Evolutionary conservation across 768 basidiomycete genomes (phyloP).

Genomic region (Paxillus ammoniavirescens): DNA sequence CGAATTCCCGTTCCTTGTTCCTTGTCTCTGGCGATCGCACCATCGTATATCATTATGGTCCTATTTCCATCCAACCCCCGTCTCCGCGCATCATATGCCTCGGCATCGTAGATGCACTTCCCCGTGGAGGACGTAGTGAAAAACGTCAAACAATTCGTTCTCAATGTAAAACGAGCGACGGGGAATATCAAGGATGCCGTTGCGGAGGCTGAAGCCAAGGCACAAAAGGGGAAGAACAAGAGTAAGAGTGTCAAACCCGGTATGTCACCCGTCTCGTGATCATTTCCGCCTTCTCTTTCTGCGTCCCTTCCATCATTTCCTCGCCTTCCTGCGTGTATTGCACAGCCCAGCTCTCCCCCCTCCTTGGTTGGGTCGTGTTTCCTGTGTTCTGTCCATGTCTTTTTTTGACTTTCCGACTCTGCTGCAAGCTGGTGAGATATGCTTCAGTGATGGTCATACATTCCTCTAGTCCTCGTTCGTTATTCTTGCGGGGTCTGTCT

Average conservation of each 20-base stretch:
- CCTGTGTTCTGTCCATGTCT: too few species aligned
- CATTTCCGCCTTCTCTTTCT: neutral
- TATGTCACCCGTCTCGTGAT: constrained; percentile 14
- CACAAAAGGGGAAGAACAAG: constrained; percentile 36
- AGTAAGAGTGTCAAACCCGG: constrained; percentile 46
- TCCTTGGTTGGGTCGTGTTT: neutral
- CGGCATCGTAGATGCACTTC: constrained; percentile 60
- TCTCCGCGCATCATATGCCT: too few species aligned
- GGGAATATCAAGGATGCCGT: constrained; percentile 59
- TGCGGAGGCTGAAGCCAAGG: constrained; percentile 38
- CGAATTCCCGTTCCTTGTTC: neutral
- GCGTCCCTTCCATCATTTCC: neutral
- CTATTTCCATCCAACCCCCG: constrained; percentile 2
- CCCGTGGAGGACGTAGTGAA: constrained; percentile 71
- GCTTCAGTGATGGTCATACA: too few species aligned
- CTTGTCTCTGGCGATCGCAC: neutral
- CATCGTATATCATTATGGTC: neutral
- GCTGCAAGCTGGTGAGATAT: too few species aligned
- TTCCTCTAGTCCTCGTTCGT: too few species aligned
- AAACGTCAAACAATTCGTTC: constrained; percentile 77
- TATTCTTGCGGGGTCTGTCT: too few species aligned
- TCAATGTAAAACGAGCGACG: constrained; percentile 70
- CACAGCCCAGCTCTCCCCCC: neutral
- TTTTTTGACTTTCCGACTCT: too few species aligned
- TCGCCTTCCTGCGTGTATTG: too few species aligned